Conservation (phyloP, 805 yeast species). For the Wickerhamiella sorbophila region DNA sequence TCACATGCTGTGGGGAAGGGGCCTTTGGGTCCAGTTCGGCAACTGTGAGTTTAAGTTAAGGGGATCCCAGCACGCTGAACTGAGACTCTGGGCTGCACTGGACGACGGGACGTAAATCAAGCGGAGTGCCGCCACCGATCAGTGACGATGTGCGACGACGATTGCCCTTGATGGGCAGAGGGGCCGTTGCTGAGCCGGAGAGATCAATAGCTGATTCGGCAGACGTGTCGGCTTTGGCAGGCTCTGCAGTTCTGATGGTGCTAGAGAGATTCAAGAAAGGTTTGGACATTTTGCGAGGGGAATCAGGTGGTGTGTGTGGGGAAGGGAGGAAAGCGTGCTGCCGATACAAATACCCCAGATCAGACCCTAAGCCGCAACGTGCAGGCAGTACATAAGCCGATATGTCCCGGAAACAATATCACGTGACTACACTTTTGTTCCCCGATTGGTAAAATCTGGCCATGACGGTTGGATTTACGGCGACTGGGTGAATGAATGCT, state of each 20-base stretch:
- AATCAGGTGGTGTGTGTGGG: neutral
- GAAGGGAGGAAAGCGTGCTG: too few species aligned
- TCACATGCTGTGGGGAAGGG: neutral
- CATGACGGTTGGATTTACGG: too few species aligned
- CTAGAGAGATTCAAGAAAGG: neutral
- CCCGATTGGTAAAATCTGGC: too few species aligned
- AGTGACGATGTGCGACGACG: slow-evolving; percentile 15
- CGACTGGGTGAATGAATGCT: too few species aligned
- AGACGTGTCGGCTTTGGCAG: slow-evolving; percentile 1
- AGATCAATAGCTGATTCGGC: neutral
- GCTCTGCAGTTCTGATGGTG: neutral
- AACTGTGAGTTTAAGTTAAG: neutral
- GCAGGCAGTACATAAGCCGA: too few species aligned
- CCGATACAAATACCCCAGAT: too few species aligned
- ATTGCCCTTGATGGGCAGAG: neutral
- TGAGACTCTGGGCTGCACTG: neutral
- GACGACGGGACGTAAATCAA: slow-evolving; percentile 9
- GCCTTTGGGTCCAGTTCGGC: too few species aligned
- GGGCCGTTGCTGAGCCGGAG: neutral
- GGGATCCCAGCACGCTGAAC: neutral
- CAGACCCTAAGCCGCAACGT: too few species aligned
- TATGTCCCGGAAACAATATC: too few species aligned
- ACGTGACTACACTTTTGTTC: too few species aligned
- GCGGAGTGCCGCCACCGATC: slow-evolving; percentile 16
- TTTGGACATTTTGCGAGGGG: neutral